A percentile compares a stretch with the other conserved stretches of the same genome.
These are phyloP conservation scores for Sclerotinia minor DNA, from an alignment of 2,329 filamentous ascomycete species.

Conservation along the genomic window DNA sequence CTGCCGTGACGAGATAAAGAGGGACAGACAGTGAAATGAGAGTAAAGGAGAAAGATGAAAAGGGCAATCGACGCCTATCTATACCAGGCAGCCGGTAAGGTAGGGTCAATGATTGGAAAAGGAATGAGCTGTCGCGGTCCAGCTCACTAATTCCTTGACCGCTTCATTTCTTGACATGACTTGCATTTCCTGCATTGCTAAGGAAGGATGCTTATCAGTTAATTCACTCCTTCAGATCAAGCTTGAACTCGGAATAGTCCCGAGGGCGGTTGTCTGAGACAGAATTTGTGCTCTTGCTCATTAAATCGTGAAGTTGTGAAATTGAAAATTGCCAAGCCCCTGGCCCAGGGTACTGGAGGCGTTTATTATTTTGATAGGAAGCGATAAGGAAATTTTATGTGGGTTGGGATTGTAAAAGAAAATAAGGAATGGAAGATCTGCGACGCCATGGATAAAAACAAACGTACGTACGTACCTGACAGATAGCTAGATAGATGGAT, in stretches of 20 bases:
- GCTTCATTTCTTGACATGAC: conserved; percentile 12
- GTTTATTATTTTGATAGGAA: conserved; percentile 22
- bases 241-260: conserved; percentile 8
- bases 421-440: conserved; percentile 19
- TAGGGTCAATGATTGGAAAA: not conserved
- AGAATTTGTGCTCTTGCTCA: conserved; percentile 2
- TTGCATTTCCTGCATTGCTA: conserved; percentile 19
- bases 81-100: conserved; percentile 1
- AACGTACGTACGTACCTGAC: conserved; percentile 19
- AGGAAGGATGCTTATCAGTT: conserved; percentile 24
- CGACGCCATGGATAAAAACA: conserved; percentile 5
- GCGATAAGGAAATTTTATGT: conserved; percentile 23
- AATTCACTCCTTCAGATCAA: not conserved
- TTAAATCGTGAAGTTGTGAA: not conserved
- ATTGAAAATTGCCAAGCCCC: conserved; percentile 2
- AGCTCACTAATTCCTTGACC: conserved; percentile 24
- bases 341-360: conserved; percentile 9
- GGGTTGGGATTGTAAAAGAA: not conserved
- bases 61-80: conserved; percentile 3
- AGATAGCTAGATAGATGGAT: not conserved
- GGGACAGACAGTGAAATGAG: conserved; percentile 1
- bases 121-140: conserved; percentile 7
- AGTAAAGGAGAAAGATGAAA: not conserved
- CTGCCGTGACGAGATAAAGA: not conserved
- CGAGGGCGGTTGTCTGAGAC: conserved; percentile 16